phyloP scores from a whole-genome alignment of 805 yeast genomes.

The Alloascoidea africana region DNA sequence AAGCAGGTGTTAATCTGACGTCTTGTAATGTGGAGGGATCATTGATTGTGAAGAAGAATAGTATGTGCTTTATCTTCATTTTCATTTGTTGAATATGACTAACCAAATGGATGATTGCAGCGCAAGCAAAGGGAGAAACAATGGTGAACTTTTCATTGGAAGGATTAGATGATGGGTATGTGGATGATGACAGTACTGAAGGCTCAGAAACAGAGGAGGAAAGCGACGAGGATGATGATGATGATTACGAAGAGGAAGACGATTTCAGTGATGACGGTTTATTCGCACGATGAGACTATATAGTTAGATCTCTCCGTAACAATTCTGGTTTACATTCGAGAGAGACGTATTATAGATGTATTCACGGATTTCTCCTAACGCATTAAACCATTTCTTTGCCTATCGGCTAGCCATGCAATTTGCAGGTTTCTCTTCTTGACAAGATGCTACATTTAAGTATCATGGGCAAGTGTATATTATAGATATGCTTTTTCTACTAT shows the following conservation, averaged over 20 bases:
- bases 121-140: conserved; percentile 25
- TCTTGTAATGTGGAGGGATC: conserved; percentile 81
- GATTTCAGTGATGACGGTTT: conserved; percentile 15
- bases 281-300: conserved; percentile 7
- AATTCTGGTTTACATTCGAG: no score
- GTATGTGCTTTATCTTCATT: conserved; percentile 8
- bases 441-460: no score
- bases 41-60: conserved; percentile 46
- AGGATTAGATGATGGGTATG: conserved; percentile 14
- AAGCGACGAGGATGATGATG: conserved; percentile 10
- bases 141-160: conserved; percentile 21
- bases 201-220: conserved; percentile 10
- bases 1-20: conserved; percentile 46
- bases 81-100: conserved; percentile 13
- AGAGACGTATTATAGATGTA: no score
- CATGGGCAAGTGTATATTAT: no score
- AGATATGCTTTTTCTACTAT: no score
- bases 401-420: no score
- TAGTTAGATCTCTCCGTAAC: no score
- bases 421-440: no score
- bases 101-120: conserved; percentile 10
- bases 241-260: conserved; percentile 10
- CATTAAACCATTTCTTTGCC: no score
- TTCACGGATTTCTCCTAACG: no score
- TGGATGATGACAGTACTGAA: conserved; percentile 6